Evolutionary conservation across 78 protist species (phyloP).

Genomic region (Pigoraptor vietnamica): DNA sequence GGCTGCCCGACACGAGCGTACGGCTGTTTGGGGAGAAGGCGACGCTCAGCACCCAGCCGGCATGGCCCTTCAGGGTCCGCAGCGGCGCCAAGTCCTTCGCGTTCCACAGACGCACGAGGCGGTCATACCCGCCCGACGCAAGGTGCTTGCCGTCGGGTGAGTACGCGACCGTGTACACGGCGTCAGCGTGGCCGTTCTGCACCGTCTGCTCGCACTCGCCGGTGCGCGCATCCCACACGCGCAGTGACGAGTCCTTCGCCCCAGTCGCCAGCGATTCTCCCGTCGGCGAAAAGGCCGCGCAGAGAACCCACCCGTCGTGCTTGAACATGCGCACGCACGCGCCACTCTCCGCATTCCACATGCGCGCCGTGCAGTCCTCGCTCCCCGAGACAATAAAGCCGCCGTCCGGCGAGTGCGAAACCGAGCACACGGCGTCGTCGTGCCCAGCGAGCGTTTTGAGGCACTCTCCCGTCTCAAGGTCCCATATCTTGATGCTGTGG

Average conservation of each 20-base stretch:
- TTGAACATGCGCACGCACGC: neutral
- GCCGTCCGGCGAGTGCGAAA: neutral
- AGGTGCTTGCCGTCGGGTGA: neutral
- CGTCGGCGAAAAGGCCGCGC: neutral
- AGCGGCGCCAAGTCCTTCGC: neutral
- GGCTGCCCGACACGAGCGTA: neutral
- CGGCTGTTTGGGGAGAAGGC: neutral
- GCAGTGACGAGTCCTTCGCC: neutral
- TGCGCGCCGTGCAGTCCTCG: constrained; percentile 1
- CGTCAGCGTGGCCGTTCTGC: neutral
- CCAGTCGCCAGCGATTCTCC: neutral
- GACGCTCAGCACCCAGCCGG: neutral
- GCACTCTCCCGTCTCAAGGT: neutral
- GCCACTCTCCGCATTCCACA: constrained; percentile 20
- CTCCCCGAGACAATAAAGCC: neutral
- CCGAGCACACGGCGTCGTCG: constrained; percentile 5
- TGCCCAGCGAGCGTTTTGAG: constrained; percentile 9
- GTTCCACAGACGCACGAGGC: neutral
- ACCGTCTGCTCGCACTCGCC: neutral
- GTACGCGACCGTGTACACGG: neutral
- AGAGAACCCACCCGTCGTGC: neutral
- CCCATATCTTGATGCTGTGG: constrained; percentile 8
- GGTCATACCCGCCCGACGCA: neutral
- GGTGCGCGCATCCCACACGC: neutral
- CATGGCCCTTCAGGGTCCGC: neutral